Evolutionary conservation across 257 asterid species (phyloP), one percentile per base, ranked within the genome.

Genomic region (Osmanthus fragrans): DNA sequence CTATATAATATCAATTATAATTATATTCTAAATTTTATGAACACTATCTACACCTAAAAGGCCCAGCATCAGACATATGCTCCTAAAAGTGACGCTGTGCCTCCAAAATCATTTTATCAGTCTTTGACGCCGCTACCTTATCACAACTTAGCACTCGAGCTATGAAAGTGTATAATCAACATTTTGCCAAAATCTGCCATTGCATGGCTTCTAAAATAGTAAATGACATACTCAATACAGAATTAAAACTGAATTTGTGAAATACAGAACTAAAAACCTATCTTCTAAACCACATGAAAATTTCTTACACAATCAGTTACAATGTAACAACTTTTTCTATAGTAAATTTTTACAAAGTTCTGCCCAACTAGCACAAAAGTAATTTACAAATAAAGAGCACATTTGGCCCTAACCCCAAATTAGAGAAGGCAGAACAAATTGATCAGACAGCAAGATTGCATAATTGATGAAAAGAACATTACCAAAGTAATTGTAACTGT

Each of bases 401-500:
- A 11, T 23, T 63, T 63, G 34, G 33, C 32, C 36, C 10, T 7
- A 11, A 27, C 19, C 16, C 16, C 1, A 63, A 12, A 23, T 63
- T 12, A 23, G 7, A 9, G 16, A 42, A 27, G 36, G 69, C 36
- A 63, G 33, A 13, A 63, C 36, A 63, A 18, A 63, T 23, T 27
- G 69, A 9, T 23, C 2, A 25, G 18, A 11, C 10, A 63, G 69
- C 32, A 63, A 10, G 34, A 27, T 11, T 9, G 30, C 21, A 9
- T 23, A 21, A 60, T 60, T 27, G 70, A 37, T 36, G 56, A 15
- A 40, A 30, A 29, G 45, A 8, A 70, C 23, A 73, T 81, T 93
- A 95, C 98, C 99, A 95, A 79, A 72, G 97, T 88, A 75, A 93
- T 91, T 33, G 94, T 89, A 80, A 93, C 91, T 71, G 93, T 93